Base-by-base conservation (phyloP, 129 eudicot genomes). In the Mikania micrantha region DNA sequence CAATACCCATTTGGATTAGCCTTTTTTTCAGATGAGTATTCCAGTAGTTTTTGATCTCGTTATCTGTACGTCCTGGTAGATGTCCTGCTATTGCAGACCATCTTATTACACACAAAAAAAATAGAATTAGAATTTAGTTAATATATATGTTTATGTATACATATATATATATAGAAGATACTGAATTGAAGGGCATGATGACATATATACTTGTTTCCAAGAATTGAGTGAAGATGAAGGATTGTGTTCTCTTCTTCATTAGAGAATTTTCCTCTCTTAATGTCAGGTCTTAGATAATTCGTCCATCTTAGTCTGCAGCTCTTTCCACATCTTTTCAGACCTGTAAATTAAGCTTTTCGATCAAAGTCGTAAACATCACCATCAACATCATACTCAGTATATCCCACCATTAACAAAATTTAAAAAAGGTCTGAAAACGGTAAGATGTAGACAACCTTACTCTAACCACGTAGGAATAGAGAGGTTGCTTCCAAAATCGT, bases 11-110 rank as follows among this genome's bases (percentile, higher is more conserved):
- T 9, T 80, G 77, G 19, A 80, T 75, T 13, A 80, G 71, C 45
- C 67, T 71, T 58, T 80, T 80, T 62, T 75, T 80, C 44, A 80
- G 36, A 70, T 80, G 84, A 3, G 80, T 80, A 11, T 66, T 76
- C 81, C 82, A 81, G 60, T 76, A 81, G 58, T 81, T 81, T 69
- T 81, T 81, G 77, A 81, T 81, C 38, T 81, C 85, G n/a, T 81
- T 81, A 22, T 81, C 85, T 3, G 85, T 81, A 13, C 85, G 71
- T 10, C 85, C 85, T 0, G 85, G 85, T 19, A 81, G 58, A 50
- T 77, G 77, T 2, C 66, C 12, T 3, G 85, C 82, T 67, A 81
- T 81, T 4, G 82, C 71, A 22, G 85, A 81, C 85, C 85, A 81
- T 41, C 85, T 81, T 15, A 12, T 25, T 29, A 41, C 34, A 44